A percentile compares a stretch with the other conserved stretches of the same genome.
These are phyloP conservation scores for Colletotrichum higginsianum DNA, from an alignment of 2,329 filamentous ascomycete genomes.

Conservation along the genomic window DNA sequence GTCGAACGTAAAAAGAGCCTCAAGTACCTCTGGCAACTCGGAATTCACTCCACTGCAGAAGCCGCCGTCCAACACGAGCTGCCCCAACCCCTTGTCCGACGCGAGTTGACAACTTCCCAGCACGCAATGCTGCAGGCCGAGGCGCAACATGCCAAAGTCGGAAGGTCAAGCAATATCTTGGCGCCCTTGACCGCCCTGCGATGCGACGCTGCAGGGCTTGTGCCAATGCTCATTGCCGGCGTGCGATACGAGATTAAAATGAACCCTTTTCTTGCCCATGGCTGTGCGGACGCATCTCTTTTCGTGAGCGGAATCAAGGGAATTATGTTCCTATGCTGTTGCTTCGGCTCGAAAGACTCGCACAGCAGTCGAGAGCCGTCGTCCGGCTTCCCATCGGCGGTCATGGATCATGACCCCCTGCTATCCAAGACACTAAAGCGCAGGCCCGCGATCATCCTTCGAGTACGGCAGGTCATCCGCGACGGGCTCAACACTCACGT, in stretches of 20 bases:
- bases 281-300: not conserved
- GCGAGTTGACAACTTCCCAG: not conserved
- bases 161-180: slow-evolving; percentile 21
- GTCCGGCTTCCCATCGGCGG: not conserved
- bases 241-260: not conserved
- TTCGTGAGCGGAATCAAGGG: not conserved
- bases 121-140: slow-evolving; percentile 7
- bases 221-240: not conserved
- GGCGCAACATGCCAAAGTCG: slow-evolving; percentile 11
- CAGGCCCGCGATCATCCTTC: not conserved
- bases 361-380: too few relatives aligned
- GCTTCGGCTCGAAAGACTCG: not conserved
- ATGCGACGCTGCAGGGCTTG: slow-evolving; percentile 14
- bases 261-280: not conserved
- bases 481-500: not conserved
- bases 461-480: slow-evolving; percentile 1
- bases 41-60: not conserved
- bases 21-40: not conserved
- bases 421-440: not conserved
- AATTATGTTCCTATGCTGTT: too few relatives aligned
- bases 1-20: not conserved
- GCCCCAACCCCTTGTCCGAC: not conserved
- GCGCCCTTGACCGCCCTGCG: slow-evolving; percentile 8
- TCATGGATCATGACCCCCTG: not conserved
- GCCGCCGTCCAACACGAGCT: not conserved